Conservation (phyloP, 257 asterid genomes). For the Prunella vulgaris region DNA sequence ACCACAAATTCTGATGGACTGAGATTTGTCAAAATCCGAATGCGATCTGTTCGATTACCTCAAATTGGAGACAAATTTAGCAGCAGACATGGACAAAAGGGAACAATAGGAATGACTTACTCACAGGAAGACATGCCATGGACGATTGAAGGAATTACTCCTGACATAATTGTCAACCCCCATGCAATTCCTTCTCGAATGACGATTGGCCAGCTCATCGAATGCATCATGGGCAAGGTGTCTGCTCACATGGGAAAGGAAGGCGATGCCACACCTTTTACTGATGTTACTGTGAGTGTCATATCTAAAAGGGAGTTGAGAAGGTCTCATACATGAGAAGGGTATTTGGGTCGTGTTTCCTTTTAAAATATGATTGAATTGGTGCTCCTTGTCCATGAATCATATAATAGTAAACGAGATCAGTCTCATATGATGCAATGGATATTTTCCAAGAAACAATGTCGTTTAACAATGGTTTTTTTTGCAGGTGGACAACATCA, state of each 20-base stretch:
- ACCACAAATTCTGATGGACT: slow-evolving; percentile 96
- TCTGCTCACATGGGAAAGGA: slow-evolving; percentile 98
- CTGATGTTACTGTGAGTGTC: slow-evolving; percentile 67
- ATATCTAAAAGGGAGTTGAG: not conserved
- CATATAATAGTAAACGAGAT: no score
- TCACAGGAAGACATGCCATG: slow-evolving; percentile 99
- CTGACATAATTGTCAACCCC: slow-evolving; percentile 94
- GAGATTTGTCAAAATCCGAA: slow-evolving; percentile 84
- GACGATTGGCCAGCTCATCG: slow-evolving; percentile 97
- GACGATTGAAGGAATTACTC: slow-evolving; percentile 84
- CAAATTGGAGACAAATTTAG: slow-evolving; percentile 96
- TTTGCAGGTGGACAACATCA: slow-evolving; percentile 77
- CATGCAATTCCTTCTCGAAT: slow-evolving; percentile 96
- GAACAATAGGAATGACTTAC: slow-evolving; percentile 90
- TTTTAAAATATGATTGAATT: no score
- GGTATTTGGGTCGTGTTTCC: no score
- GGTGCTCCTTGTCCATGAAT: no score
- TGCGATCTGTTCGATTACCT: slow-evolving; percentile 86
- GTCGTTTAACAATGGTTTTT: slow-evolving; percentile 25
- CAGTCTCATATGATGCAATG: no score
- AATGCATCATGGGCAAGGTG: slow-evolving; percentile 95
- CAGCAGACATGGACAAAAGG: slow-evolving; percentile 97
- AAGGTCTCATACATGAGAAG: no score
- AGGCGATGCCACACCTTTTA: slow-evolving; percentile 96
- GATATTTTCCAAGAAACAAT: not conserved